These are phyloP conservation scores for Chlorella sp. DNA, from an alignment of 139 green algal species.

Conservation along the genomic window DNA sequence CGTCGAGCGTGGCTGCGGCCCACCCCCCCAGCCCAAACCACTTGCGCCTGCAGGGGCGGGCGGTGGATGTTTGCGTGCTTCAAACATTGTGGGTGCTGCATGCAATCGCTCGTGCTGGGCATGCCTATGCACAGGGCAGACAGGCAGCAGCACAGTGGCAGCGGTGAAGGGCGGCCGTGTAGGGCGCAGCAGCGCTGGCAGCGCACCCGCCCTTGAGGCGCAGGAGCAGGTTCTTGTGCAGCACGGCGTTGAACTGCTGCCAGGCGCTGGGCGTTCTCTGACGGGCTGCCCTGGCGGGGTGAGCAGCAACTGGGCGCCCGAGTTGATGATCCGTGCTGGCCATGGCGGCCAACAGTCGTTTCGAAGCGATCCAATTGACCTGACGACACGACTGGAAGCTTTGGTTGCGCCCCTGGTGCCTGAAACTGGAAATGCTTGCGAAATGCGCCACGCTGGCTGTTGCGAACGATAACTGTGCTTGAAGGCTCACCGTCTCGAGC, in stretches of 20 bases:
- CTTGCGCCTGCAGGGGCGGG: conserved; percentile 16
- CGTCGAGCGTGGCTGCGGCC: conserved; percentile 50
- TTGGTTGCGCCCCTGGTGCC: too few species aligned
- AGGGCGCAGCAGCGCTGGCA: neutral
- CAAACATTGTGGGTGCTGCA: neutral
- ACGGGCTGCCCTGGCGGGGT: neutral
- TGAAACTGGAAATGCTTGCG: too few species aligned
- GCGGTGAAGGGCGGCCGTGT: too few species aligned
- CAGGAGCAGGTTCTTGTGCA: conserved; percentile 71
- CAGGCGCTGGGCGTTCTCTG: neutral
- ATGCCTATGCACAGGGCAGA: neutral
- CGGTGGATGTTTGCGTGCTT: neutral
- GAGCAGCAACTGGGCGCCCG: too few species aligned
- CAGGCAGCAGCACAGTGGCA: neutral
- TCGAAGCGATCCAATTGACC: too few species aligned
- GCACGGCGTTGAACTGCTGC: conserved; percentile 61
- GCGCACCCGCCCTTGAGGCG: conserved; percentile 47
- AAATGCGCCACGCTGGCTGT: too few species aligned
- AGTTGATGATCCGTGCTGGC: too few species aligned
- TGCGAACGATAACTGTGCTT: too few species aligned
- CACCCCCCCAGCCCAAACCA: conserved; percentile 56
- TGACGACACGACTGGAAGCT: too few species aligned
- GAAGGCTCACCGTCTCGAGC: too few species aligned
- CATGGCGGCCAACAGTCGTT: too few species aligned
- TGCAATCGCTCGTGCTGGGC: neutral